Conservation (phyloP, 306 rosid genomes). For the Ormosia semicastrata region DNA sequence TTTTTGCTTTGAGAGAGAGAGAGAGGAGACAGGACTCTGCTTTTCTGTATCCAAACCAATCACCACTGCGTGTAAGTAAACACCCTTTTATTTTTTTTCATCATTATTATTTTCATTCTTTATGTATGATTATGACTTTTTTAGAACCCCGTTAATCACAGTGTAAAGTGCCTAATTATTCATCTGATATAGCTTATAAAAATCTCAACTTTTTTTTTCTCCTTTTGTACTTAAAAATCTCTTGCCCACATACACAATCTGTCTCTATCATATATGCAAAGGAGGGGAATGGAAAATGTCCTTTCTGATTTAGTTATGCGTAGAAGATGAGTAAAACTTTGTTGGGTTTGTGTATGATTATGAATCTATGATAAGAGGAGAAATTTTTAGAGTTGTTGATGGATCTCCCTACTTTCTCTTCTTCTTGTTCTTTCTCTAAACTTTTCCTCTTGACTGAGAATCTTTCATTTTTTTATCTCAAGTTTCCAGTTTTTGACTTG, state of each 20-base stretch:
- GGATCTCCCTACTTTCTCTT: constrained; percentile 12
- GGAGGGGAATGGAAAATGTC: not conserved
- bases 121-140: not conserved
- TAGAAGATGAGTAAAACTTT: not conserved
- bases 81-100: not conserved
- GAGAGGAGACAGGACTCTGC: not conserved
- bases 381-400: not conserved
- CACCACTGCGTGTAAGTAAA: constrained; percentile 28
- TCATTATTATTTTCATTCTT: not conserved
- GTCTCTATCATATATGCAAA: not conserved
- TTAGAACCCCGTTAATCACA: constrained; percentile 25
- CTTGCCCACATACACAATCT: not conserved
- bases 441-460: not conserved
- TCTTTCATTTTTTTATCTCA: not conserved
- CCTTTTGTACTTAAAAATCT: not conserved
- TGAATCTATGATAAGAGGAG: not conserved
- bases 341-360: not conserved
- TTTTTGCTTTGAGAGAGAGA: not conserved
- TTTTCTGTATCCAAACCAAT: constrained; percentile 33
- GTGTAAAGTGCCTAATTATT: constrained; percentile 34
- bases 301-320: constrained; percentile 18
- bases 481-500: constrained; percentile 20
- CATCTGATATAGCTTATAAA: not conserved
- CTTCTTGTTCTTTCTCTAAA: not conserved
- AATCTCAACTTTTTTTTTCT: not conserved